These are phyloP conservation scores for Schwanniomyces occidentalis DNA, from an alignment of 805 yeast species.

Conservation along the genomic window DNA sequence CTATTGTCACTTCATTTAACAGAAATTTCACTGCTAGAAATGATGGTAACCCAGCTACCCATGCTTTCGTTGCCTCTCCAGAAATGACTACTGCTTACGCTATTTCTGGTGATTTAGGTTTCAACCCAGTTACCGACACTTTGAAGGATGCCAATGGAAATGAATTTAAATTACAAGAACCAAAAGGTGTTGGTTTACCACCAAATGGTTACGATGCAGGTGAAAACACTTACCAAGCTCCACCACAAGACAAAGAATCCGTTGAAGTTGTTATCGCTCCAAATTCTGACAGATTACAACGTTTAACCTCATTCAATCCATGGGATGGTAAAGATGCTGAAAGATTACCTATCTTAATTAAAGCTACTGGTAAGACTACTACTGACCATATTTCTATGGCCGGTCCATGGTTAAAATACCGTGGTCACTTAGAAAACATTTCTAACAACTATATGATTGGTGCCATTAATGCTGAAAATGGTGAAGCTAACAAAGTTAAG, in stretches of 20 bases:
- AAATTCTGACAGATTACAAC: constrained; percentile 93
- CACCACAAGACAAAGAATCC: constrained; percentile 80
- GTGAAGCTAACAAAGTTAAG: constrained; percentile 87
- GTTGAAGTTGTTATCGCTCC: constrained; percentile 81
- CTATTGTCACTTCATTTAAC: constrained; percentile 96
- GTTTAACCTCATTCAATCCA: constrained; percentile 87
- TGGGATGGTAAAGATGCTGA: constrained; percentile 96
- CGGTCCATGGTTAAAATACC: constrained; percentile 99
- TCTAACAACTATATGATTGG: constrained; percentile 99
- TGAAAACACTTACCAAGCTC: constrained; percentile 94
- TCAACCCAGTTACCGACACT: constrained; percentile 93
- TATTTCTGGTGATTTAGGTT: constrained; percentile 92
- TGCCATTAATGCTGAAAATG: constrained; percentile 95
- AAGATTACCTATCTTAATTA: constrained; percentile 89
- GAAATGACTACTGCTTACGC: constrained; percentile 95
- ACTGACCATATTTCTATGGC: constrained; percentile 99
- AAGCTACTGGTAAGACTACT: constrained; percentile 96
- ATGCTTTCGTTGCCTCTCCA: constrained; percentile 96
- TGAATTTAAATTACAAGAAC: constrained; percentile 85
- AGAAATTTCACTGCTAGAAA: constrained; percentile 98
- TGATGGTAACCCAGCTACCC: constrained; percentile 97
- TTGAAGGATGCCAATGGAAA: constrained; percentile 87
- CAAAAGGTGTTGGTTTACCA: constrained; percentile 90
- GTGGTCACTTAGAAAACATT: constrained; percentile 98
- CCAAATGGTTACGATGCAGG: constrained; percentile 88